A percentile compares a stretch with the other conserved stretches of the same genome.
These are phyloP conservation scores for Neophaeococcomyces mojaviensis DNA, from an alignment of 2,329 filamentous ascomycete genomes.

Conservation along the genomic window DNA sequence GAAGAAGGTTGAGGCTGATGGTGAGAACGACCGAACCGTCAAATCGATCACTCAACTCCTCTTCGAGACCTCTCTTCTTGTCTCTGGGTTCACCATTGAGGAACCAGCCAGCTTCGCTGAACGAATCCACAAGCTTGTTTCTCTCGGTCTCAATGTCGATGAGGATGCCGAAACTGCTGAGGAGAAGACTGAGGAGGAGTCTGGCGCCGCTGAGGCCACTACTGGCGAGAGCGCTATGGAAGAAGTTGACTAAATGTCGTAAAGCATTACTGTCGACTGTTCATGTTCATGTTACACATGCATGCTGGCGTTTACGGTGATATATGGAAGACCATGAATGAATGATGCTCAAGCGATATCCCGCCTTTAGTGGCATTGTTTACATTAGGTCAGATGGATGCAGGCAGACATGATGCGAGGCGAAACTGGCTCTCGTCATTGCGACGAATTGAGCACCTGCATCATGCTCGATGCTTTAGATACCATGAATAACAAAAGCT, in stretches of 20 bases:
- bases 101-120: slow-evolving; percentile 96
- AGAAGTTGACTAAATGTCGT: slow-evolving; percentile 80
- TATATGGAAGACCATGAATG: slow-evolving; percentile 3
- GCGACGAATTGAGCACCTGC: too few species aligned
- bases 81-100: slow-evolving; percentile 99
- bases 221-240: slow-evolving; percentile 94
- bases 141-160: slow-evolving; percentile 93
- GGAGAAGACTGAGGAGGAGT: slow-evolving; percentile 49
- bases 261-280: slow-evolving; percentile 5
- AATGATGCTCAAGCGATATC: slow-evolving; percentile 17
- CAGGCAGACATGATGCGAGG: slow-evolving; percentile 1
- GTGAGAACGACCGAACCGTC: slow-evolving; percentile 97
- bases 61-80: slow-evolving; percentile 96
- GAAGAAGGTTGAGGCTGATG: slow-evolving; percentile 96
- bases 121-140: slow-evolving; percentile 99
- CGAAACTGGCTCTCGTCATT: too few species aligned
- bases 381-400: slow-evolving; percentile 12
- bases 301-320: slow-evolving; percentile 12
- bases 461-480: too few species aligned
- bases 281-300: slow-evolving; percentile 14
- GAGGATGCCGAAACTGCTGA: slow-evolving; percentile 71
- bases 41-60: slow-evolving; percentile 98
- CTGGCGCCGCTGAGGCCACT: slow-evolving; percentile 52
- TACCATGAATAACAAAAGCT: too few species aligned
- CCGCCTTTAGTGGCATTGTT: slow-evolving; percentile 18